Base-by-base conservation (phyloP, 495 filamentous ascomycete species). In the Neurospora sp. region DNA sequence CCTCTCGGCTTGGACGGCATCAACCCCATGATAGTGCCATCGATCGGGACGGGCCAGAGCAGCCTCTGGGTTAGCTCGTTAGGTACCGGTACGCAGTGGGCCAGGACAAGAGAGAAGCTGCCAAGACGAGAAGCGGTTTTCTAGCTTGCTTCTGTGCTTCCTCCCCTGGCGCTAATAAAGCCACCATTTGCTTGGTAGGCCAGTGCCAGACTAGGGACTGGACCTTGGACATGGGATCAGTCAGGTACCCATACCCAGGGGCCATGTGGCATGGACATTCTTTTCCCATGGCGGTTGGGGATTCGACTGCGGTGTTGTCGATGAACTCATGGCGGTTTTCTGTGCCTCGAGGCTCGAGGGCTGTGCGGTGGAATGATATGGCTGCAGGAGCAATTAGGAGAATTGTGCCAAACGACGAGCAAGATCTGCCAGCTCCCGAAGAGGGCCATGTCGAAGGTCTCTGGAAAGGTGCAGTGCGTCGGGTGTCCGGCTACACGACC, bases 81-180 rank as follows among this genome's bases (percentile, higher is more conserved):
- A 18, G 54, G 54, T 66, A 35, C 27, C 4, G 54, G 54, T 66
- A 66, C 54, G 6, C 27, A 66, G 54, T 62, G 54, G 12, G 10
- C 20, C 48, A 59, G 48, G 48, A 59, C 20, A 27, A 59, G 72
- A 37, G 18, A 74, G 72, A 72, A 48, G 59, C 44, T 69, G 78
- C 78, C 78, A 78, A 79, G 78, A 74, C 76, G 76, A 75, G 75
- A 78, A 74, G 70, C 10, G 27, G 23, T n/a, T 59, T 73, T 71
- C 71, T 69, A 48, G 23, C 66, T 20, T 37, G 73, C 40, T 69
- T 76, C 75, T 74, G 38, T 39, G 72, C 39, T 18, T 31, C 37
- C 72, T 59, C 37, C 59, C 27, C 75, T 70, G 70, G 44, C 70
- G n/a, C 69, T 72, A 40, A 31, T 11, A 6, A 66, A 38, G 59